Evolutionary conservation across 257 asterid species (phyloP).

Genomic region (Anisodus acutangulus): DNA sequence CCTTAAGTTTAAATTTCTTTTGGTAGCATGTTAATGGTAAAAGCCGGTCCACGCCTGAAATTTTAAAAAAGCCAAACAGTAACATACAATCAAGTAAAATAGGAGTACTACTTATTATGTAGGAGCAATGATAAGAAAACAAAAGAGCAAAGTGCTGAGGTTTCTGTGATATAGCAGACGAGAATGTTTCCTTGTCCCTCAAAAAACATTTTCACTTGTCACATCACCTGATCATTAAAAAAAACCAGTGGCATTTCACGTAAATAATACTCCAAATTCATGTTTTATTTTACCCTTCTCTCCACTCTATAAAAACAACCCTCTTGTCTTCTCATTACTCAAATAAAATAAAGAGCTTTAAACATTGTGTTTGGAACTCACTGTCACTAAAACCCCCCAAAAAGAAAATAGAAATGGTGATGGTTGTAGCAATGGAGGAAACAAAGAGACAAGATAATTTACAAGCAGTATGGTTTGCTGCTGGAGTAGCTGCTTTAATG

Average conservation of each 20-base stretch:
- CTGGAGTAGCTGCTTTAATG: conserved; percentile 80
- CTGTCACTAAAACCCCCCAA: too few species aligned
- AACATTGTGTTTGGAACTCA: too few species aligned
- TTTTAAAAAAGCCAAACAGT: conserved; percentile 30
- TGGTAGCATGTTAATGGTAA: neutral
- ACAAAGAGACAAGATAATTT: conserved; percentile 53
- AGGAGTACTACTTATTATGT: neutral
- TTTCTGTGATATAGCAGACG: conserved; percentile 40
- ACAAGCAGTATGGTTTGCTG: conserved; percentile 86
- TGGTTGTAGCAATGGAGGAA: conserved; percentile 38
- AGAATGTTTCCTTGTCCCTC: conserved; percentile 81
- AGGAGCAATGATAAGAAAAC: conserved; percentile 51
- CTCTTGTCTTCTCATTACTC: neutral
- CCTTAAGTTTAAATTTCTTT: neutral
- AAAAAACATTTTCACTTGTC: conserved; percentile 40
- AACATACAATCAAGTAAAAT: conserved; percentile 30
- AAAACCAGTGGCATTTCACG: conserved; percentile 33
- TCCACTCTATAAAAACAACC: neutral
- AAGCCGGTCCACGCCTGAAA: conserved; percentile 37
- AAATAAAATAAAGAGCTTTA: neutral
- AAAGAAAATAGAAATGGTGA: neutral
- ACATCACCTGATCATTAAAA: conserved; percentile 53
- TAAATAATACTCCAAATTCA: conserved; percentile 31
- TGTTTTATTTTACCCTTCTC: neutral
- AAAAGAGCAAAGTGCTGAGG: conserved; percentile 34